Conservation (phyloP, 2,329 filamentous ascomycete species). For the Scedosporium boydii region DNA sequence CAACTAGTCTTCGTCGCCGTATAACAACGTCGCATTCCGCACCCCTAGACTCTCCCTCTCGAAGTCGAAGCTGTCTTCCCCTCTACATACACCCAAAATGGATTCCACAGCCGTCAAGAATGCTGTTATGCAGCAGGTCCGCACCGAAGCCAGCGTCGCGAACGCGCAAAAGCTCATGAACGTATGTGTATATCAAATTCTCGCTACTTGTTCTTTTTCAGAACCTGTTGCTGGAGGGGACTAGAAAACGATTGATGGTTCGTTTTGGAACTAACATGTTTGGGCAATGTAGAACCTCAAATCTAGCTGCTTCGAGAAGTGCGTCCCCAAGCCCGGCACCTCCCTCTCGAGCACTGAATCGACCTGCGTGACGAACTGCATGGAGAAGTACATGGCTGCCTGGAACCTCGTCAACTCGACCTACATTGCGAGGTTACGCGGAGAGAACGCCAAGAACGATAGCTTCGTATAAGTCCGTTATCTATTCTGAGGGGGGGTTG, state of each 20-base stretch:
- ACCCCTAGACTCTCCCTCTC: not conserved
- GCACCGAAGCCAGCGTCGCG: conserved; percentile 51
- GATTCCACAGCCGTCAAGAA: conserved; percentile 49
- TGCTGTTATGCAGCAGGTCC: conserved; percentile 56
- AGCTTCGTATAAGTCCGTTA: not conserved
- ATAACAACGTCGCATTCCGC: not conserved
- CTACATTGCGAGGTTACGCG: conserved; percentile 56
- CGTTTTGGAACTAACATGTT: not conserved
- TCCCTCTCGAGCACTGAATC: conserved; percentile 59
- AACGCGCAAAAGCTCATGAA: conserved; percentile 64
- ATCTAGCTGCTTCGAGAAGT: conserved; percentile 71
- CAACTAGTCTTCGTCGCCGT: too few relatives aligned
- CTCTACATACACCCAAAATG: conserved; percentile 27
- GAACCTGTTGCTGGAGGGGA: not conserved
- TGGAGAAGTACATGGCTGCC: conserved; percentile 75
- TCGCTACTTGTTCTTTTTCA: not conserved
- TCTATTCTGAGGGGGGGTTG: not conserved
- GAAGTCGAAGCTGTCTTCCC: not conserved
- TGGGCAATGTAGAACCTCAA: conserved; percentile 57
- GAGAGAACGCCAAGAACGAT: conserved; percentile 31
- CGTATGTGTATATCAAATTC: conserved; percentile 30
- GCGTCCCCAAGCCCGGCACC: conserved; percentile 59
- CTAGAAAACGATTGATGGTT: not conserved
- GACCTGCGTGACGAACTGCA: conserved; percentile 64
- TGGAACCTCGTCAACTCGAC: conserved; percentile 67